Base-by-base conservation (phyloP, 768 basidiomycete species). In the Galerina sulciceps region DNA sequence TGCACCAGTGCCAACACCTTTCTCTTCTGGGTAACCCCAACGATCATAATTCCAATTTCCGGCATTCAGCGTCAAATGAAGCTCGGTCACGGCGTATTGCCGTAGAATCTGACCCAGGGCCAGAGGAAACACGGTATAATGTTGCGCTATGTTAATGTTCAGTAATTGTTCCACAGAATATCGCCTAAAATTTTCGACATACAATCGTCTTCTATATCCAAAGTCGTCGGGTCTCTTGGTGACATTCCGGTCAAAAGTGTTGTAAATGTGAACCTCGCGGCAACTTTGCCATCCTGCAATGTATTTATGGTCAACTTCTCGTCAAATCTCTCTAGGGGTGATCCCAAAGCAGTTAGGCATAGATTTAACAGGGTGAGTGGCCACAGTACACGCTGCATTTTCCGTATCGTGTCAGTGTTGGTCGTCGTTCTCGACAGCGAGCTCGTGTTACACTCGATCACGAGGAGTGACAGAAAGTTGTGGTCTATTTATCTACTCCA, bases 21-120 rank as follows among this genome's bases (percentile, higher is more conserved):
- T 75, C 61, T 91, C 89, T 26, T 87, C 81, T 0, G 95, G 93
- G 62, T 88, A 84, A 0, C 91, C 93, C 91, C 94, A 96, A 22
- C 82, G 76, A 42, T 85, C 83, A 62, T 94, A 94, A 69, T 91
- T 83, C 96, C 96, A 98, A 65, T 88, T 90, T 17, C 96, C 96
- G 11, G 95, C 88, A 54, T 96, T 96, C 38, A 99, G 80, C 10
- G 90, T 88, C 6, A 99, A 84, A 66, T 96, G 93, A 18, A 99
- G 80, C 63, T 96, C 93, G 0, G 93, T 88, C 20, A 96, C 86
- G 1, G 89, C 86, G 70, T 96, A 91, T 71, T 90, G 85, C 55
- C 89, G 86, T 17, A 98, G 79, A 37, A 98, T 89, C 67, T 96
- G 90, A 3, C 95, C 91, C 15, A 99, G 79, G 2, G 90, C 81